Conservation (phyloP, 1,139 yeast species). For the Yarrowia galli region DNA sequence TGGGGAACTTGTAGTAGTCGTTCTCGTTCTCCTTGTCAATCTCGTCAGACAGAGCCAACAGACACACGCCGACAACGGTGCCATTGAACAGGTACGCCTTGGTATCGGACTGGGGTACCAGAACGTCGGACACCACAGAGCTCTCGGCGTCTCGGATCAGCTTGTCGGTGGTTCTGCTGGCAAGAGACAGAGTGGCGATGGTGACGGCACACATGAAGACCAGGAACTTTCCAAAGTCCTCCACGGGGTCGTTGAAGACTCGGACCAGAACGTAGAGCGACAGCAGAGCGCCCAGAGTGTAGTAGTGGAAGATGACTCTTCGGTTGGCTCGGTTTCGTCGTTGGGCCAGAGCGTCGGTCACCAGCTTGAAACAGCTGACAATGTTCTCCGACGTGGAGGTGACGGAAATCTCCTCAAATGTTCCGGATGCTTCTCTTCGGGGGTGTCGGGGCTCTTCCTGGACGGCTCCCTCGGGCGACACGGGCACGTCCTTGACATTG, state of each 20-base stretch:
- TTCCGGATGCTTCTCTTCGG: conserved; percentile 16
- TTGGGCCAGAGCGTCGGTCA: conserved; percentile 44
- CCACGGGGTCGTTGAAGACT: conserved; percentile 39
- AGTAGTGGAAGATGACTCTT: conserved; percentile 41
- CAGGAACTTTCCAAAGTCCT: conserved; percentile 34
- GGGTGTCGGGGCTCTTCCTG: conserved; percentile 30
- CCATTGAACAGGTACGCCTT: conserved; percentile 43
- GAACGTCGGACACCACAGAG: conserved; percentile 33
- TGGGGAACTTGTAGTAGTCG: conserved; percentile 35
- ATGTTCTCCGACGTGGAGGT: conserved; percentile 37
- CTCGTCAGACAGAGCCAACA: conserved; percentile 40
- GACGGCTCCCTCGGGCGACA: conserved; percentile 33
- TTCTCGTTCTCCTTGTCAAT: conserved; percentile 23
- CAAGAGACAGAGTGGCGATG: conserved; percentile 29
- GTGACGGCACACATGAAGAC: conserved; percentile 36
- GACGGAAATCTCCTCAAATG: conserved; percentile 38
- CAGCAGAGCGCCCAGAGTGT: conserved; percentile 40
- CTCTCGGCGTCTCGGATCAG: conserved; percentile 37
- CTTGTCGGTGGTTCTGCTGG: conserved; percentile 33
- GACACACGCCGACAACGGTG: conserved; percentile 42
- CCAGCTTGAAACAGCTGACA: conserved; percentile 42
- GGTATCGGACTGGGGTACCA: conserved; percentile 39
- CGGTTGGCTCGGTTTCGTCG: conserved; percentile 44
- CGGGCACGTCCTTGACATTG: conserved; percentile 35
- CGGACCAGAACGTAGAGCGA: conserved; percentile 41